Evolutionary conservation across 208 protist genomes (phyloP).

Genomic region (Trypanosoma caninum): DNA sequence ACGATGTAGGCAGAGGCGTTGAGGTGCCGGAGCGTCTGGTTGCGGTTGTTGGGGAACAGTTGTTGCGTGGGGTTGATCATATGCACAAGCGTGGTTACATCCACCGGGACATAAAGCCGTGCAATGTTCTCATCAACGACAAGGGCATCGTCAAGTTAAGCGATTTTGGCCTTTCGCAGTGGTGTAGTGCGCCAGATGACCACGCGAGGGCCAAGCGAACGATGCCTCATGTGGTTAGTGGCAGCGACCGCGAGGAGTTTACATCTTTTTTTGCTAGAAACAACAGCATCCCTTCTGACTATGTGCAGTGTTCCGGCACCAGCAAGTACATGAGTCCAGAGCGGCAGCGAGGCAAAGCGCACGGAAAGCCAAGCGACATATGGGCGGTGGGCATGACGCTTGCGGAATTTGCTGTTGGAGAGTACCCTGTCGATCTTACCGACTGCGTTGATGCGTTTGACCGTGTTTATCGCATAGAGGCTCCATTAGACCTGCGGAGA

Average conservation of each 20-base stretch:
- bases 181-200: conserved; percentile 22
- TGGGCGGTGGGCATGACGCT: conserved; percentile 90
- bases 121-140: conserved; percentile 93
- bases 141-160: conserved; percentile 94
- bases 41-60: conserved; percentile 79
- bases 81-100: conserved; percentile 86
- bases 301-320: conserved; percentile 71
- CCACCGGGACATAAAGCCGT: conserved; percentile 93
- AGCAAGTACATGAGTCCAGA: conserved; percentile 90
- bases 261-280: no score
- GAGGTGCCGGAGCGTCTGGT: conserved; percentile 78
- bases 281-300: not conserved
- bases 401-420: conserved; percentile 81
- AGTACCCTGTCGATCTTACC: conserved; percentile 70
- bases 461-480: conserved; percentile 36
- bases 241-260: not conserved
- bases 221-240: not conserved
- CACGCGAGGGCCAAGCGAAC: not conserved
- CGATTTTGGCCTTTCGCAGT: conserved; percentile 94
- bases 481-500: conserved; percentile 36
- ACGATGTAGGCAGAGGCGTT: conserved; percentile 23
- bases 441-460: conserved; percentile 71
- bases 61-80: conserved; percentile 74
- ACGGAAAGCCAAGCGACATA: conserved; percentile 80
- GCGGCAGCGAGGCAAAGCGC: conserved; percentile 69